These are phyloP conservation scores for Isoetes taiwanensis DNA, from an alignment of 75 land plant genomes.

Conservation along the genomic window DNA sequence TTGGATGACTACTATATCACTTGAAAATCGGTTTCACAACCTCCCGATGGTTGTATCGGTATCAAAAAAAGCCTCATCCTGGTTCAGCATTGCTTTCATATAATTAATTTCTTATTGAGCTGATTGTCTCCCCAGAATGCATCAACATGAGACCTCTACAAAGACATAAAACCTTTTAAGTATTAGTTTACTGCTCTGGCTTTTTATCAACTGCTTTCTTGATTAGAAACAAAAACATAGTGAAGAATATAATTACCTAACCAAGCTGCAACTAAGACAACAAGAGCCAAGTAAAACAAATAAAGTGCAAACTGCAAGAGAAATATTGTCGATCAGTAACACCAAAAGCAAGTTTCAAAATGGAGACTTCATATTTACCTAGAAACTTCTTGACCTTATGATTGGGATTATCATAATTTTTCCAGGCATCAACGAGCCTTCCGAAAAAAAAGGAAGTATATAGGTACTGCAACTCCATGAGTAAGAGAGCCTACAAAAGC, in stretches of 20 bases:
- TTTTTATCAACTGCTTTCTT: no score
- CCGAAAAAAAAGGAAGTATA: slow-evolving; percentile 24
- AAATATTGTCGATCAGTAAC: no score
- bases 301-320: slow-evolving; percentile 28
- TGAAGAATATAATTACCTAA: slow-evolving; percentile 13
- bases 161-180: no score
- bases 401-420: neutral
- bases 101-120: slow-evolving; percentile 33
- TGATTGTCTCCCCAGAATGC: slow-evolving; percentile 58
- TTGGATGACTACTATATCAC: slow-evolving; percentile 35
- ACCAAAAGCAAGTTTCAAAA: no score
- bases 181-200: no score
- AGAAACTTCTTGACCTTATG: neutral
- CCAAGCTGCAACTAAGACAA: slow-evolving; percentile 22
- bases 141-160: slow-evolving; percentile 45
- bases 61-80: slow-evolving; percentile 52
- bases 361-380: neutral
- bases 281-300: slow-evolving; percentile 24
- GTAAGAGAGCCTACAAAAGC: slow-evolving; percentile 11
- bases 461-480: slow-evolving; percentile 24
- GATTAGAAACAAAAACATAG: neutral
- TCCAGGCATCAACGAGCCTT: slow-evolving; percentile 24
- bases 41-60: slow-evolving; percentile 16
- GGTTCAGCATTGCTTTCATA: slow-evolving; percentile 47
- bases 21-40: slow-evolving; percentile 30